Evolutionary conservation across 179 eudicot genomes (phyloP), one percentile per base, ranked within the genome.

Genomic region (Beta macrorhiza): DNA sequence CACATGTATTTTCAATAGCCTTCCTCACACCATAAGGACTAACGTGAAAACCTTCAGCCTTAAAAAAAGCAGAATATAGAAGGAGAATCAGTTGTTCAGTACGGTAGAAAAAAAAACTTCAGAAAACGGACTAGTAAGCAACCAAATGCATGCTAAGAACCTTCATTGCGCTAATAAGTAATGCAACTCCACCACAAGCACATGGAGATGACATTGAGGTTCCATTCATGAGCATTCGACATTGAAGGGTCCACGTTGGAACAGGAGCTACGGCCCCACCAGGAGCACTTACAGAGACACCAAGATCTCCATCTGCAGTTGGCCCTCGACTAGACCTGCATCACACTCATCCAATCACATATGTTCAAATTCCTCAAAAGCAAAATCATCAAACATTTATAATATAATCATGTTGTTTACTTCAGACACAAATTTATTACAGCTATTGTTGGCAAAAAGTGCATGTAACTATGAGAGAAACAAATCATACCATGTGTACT

Each of bases 261-360:
- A 96, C 99, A 86, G 98, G 98, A 86, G 99, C 98, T 82, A 96
- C 92, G 74, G 99, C 99, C 56, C 99, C 99, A 75, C 99, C 99
- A 86, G 99, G 97, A 83, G 99, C 99, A 87, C 99, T 92, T 84
- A 96, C 83, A 80, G 85, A 90, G 78, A 96, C 97, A 79, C 99
- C 99, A 83, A 96, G 90, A 87, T 90, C 97, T 49, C 99, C 99
- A 85, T 96, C 99, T 82, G 86, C 92, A 74, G 99, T 96, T 65
- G 99, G 99, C 80, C 99, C 99, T 82, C 99, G 90, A 86, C 99
- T 96, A 82, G 99, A 96, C 99, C 99, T 96, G 89, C 89, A 91
- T 82, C 73, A 75, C 61, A 77, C 73, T 67, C 76, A 81, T 81
- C 77, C 70, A 77, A 80, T 70, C 55, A 81, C 74, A 76, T 78